Evolutionary conservation across 148 eudicot species (phyloP).

Genomic region (Vaccinium macrocarpon): DNA sequence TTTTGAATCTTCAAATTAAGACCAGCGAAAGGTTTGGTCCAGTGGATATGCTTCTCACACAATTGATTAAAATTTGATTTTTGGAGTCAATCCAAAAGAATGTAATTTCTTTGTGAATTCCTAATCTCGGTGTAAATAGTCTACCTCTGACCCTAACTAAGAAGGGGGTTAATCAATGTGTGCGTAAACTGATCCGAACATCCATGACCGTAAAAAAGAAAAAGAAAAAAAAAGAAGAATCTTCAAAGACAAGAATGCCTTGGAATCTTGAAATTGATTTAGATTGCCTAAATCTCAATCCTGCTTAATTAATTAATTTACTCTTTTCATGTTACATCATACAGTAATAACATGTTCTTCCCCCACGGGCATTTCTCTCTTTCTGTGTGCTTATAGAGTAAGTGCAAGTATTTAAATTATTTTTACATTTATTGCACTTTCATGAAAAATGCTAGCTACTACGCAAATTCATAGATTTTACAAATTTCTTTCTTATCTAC

Average conservation of each 20-base stretch:
- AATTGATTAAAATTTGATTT: too few species aligned
- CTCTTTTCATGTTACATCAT: background rate
- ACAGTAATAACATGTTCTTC: background rate
- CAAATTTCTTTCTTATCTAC: background rate
- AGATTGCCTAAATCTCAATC: background rate
- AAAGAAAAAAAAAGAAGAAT: too few species aligned
- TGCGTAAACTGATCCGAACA: too few species aligned
- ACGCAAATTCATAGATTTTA: too few species aligned
- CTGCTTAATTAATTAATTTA: background rate
- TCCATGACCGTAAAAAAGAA: too few species aligned
- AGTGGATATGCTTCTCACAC: too few species aligned
- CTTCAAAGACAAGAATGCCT: conserved; percentile 2
- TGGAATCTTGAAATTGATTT: background rate
- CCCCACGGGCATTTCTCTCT: conserved; percentile 4
- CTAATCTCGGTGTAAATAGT: too few species aligned
- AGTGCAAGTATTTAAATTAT: background rate
- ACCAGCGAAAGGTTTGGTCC: too few species aligned
- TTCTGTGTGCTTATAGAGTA: background rate
- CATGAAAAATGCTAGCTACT: background rate
- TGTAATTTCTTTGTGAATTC: too few species aligned
- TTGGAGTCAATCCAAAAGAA: too few species aligned
- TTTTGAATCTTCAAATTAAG: background rate
- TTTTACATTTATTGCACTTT: background rate
- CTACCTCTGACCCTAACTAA: too few species aligned
- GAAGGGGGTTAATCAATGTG: too few species aligned